Base-by-base conservation (phyloP, 2,329 filamentous ascomycete genomes). In the Herpotrichia juniperi region DNA sequence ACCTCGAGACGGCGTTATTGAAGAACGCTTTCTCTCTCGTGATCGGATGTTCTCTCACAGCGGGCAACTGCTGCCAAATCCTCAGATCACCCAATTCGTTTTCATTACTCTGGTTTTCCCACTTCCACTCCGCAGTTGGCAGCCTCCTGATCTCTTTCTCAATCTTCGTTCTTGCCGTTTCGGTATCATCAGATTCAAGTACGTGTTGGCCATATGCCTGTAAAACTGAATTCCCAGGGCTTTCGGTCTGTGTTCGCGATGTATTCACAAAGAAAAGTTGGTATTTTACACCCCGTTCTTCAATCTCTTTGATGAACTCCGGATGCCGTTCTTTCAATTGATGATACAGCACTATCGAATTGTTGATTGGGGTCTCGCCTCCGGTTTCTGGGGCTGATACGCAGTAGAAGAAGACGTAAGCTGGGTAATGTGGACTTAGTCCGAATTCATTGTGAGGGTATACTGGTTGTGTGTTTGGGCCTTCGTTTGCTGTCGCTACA, bases 401-500 rank as follows among this genome's bases (percentile, higher is more conserved):
- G 46, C 50, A 58, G 42, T 30, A 54, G 42, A 60, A 58, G 28
- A 60, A 45, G 12, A 58, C 50, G 30, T 57, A 55, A 5, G 44
- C 46, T 12, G 52, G 55, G 37, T 50, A 56, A 44, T 59, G 51
- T 6, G 54, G 54, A 31, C 54, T 53, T 14, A 54, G 40, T n/a
- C 48, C 54, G 31, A 54, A 59, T 26, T 59, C 57, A 40, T 57
- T 57, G 32, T 59, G 57, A 14, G 54, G 54, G 32, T 59, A 57
- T 12, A 59, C 44, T 16, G 51, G 51, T 14, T 53, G 48, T 16
- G 54, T 55, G 14, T 52, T 52, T 1, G 54, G 54, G 2, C 54
- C 54, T 37, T 59, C 57, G 26, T 59, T 57, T 21, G 57, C 54
- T 6, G 51, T 59, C 14, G 51, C 51, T 0, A 59, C 48, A 19